Evolutionary conservation across 106 monocot species (phyloP).

Genomic region (Platanthera guangdongensis): DNA sequence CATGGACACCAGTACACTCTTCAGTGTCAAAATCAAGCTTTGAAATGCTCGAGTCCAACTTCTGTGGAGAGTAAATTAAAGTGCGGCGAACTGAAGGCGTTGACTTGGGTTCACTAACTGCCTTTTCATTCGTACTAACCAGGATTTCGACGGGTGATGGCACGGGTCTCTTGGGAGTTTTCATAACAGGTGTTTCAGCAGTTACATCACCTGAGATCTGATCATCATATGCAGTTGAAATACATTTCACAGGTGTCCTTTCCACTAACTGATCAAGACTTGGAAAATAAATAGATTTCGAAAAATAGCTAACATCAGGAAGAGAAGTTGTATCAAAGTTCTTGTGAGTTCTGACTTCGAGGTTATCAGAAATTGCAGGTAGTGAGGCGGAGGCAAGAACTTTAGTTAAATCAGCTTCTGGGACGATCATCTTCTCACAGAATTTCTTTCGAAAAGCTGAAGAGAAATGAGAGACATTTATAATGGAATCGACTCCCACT

Average conservation of each 20-base stretch:
- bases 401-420: constrained; percentile 23
- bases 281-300: constrained; percentile 7
- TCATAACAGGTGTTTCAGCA: constrained; percentile 37
- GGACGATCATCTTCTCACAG: constrained; percentile 25
- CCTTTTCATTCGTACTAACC: constrained; percentile 11
- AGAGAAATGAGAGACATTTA: constrained; percentile 39
- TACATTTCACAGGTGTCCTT: too few relatives aligned
- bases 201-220: constrained; percentile 5
- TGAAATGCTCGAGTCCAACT: constrained; percentile 11
- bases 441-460: constrained; percentile 35
- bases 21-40: not conserved
- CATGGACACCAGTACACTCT: not conserved
- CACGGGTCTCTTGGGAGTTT: constrained; percentile 44
- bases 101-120: constrained; percentile 17
- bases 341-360: not conserved
- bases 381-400: constrained; percentile 8
- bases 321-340: constrained; percentile 1
- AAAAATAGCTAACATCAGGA: constrained; percentile 4
- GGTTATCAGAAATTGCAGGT: constrained; percentile 1
- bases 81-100: constrained; percentile 37
- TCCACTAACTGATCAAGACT: too few relatives aligned
- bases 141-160: constrained; percentile 22
- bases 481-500: constrained; percentile 4
- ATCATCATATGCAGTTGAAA: constrained; percentile 9
- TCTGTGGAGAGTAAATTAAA: constrained; percentile 29